These are phyloP conservation scores for Coemansia sp. DNA, from an alignment of 192 early-diverging fungal genomes.

Conservation along the genomic window DNA sequence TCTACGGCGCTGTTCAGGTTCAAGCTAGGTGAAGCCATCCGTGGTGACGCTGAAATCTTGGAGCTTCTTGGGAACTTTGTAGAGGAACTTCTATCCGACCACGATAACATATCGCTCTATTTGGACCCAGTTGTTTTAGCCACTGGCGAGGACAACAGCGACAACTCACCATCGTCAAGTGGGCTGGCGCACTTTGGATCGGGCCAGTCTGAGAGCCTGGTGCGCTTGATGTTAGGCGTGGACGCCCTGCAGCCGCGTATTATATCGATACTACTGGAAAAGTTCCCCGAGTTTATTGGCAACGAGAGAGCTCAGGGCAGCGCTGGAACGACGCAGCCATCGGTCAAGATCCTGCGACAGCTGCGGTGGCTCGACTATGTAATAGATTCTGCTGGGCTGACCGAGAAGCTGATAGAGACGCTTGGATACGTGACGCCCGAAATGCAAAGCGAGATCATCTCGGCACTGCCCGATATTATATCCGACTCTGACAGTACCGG, in stretches of 20 bases:
- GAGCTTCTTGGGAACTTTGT: conserved; percentile 22
- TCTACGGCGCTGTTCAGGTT: conserved; percentile 35
- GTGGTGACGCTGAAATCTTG: background rate
- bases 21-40: conserved; percentile 25
- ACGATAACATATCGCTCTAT: conserved; percentile 30
- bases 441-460: conserved; percentile 76
- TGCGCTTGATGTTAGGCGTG: conserved; percentile 62
- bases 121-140: conserved; percentile 25
- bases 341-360: conserved; percentile 70
- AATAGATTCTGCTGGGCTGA: conserved; percentile 61
- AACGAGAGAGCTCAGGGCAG: conserved; percentile 39
- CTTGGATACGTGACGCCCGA: conserved; percentile 62
- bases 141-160: background rate
- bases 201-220: conserved; percentile 58
- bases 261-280: conserved; percentile 59
- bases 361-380: conserved; percentile 78
- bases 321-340: conserved; percentile 46
- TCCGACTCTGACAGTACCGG: conserved; percentile 70
- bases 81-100: conserved; percentile 32
- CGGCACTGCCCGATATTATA: conserved; percentile 71
- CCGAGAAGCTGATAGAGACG: conserved; percentile 70
- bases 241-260: conserved; percentile 64
- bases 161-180: background rate
- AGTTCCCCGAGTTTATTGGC: conserved; percentile 63
- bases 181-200: background rate